phyloP scores from a whole-genome alignment of 208 protist genomes.

The Acanthamoeba castellanii region DNA sequence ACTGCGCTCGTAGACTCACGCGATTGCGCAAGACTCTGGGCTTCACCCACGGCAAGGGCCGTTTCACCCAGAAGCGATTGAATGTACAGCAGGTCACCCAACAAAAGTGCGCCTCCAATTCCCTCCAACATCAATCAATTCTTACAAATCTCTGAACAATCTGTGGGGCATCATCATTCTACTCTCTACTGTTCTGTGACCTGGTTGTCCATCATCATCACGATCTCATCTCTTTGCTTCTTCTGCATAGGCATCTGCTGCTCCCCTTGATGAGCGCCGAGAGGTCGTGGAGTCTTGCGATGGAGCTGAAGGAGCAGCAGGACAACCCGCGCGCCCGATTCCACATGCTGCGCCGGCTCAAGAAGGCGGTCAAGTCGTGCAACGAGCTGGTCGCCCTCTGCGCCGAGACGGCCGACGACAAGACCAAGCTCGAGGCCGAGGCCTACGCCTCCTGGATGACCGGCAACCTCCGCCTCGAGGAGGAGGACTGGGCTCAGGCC shows the following conservation, averaged over 20 bases:
- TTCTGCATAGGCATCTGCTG: constrained; percentile 70
- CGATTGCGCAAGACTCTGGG: constrained; percentile 72
- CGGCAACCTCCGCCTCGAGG: constrained; percentile 74
- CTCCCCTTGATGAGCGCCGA: constrained; percentile 75
- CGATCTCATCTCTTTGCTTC: too few relatives aligned
- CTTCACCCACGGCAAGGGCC: constrained; percentile 74
- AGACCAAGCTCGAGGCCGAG: constrained; percentile 78
- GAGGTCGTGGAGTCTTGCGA: constrained; percentile 78
- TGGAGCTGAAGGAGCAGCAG: constrained; percentile 78
- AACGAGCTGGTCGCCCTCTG: constrained; percentile 67
- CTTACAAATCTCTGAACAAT: neutral
- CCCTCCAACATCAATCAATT: neutral
- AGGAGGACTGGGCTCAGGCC: constrained; percentile 73
- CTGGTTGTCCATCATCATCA: too few relatives aligned
- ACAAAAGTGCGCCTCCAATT: neutral
- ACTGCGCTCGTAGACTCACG: constrained; percentile 74
- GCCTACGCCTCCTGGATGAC: constrained; percentile 77
- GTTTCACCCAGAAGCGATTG: constrained; percentile 61
- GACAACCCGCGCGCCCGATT: constrained; percentile 40
- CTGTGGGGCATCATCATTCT: neutral
- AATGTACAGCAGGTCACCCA: neutral
- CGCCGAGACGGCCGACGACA: constrained; percentile 72
- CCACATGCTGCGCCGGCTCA: constrained; percentile 73
- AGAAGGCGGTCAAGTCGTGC: constrained; percentile 76
- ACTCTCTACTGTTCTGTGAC: too few relatives aligned